Base-by-base conservation (phyloP, 306 rosid species). In the Trichosanthes truncata region DNA sequence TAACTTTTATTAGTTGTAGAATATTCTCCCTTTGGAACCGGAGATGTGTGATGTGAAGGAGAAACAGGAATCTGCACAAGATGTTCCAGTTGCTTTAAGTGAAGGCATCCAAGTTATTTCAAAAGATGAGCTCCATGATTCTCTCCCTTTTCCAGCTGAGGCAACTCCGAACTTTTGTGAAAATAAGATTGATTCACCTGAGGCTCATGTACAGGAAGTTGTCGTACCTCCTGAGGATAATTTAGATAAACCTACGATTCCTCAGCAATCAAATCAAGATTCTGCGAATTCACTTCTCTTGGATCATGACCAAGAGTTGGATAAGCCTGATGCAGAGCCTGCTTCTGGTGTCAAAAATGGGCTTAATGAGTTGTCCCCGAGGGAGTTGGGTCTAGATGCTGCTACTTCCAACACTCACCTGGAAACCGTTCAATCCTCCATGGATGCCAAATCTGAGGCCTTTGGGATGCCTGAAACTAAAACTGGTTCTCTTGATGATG, bases 31-130 rank as follows among this genome's bases (percentile, higher is more conserved):
- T 3, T 76, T 82, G 43, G 69, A 88, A 78, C 84, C 61, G 74
- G 74, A 87, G 82, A 94, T 92, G 98, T 83, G 85, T 87, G 88
- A 85, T 75, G 57, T 89, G 49, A 84, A 85, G 81, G 95, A 81
- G 53, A 87, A 82, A 4, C 83, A 81, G 77, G 88, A 80, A 78
- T 74, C 66, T 85, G 82, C 74, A 45, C 82, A 81, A 65, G 78
- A 78, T 1, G 67, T 35, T 53, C 77, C 82, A 21, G 72, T 25
- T 56, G 75, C 20, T 41, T 72, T 84, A 56, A 82, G 78, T 48
- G 87, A 88, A 82, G 83, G 76, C 48, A 61, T 80, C 80, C 77
- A 74, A 23, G 84, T 59, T 80, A 80, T 83, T 63, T 84, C 67
- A 9, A 38, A 66, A 69, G 82, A 79, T 75, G 78, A 79, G 62